Conservation (phyloP, 169 alveolate species). For the Cyclospora cayetanensis region DNA sequence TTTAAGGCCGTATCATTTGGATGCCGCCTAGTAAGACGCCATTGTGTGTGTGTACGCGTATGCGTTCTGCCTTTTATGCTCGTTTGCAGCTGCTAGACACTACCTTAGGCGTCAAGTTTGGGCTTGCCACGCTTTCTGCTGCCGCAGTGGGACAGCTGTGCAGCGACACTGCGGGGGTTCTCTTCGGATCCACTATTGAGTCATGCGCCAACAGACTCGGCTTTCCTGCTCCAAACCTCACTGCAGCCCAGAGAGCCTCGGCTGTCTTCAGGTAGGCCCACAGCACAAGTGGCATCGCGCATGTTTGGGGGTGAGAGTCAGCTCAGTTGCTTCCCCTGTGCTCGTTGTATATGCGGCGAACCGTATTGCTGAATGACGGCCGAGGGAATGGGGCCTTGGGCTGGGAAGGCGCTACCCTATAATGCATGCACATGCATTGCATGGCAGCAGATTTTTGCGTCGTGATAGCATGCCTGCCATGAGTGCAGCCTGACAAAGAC, state of each 20-base stretch:
- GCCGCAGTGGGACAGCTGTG: constrained; percentile 77
- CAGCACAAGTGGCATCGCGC: too few species aligned
- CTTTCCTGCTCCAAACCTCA: constrained; percentile 9
- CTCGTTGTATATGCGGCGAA: too few species aligned
- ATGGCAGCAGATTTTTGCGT: too few species aligned
- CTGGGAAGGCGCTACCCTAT: too few species aligned
- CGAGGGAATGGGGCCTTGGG: too few species aligned
- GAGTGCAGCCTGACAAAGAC: constrained; percentile 2
- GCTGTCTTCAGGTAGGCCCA: constrained; percentile 2
- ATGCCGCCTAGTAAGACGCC: neutral
- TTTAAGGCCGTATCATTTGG: neutral
- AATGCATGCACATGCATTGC: too few species aligned
- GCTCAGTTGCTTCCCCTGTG: too few species aligned
- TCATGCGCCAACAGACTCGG: constrained; percentile 24
- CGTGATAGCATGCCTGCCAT: too few species aligned
- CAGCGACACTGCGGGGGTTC: constrained; percentile 73
- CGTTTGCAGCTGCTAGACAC: constrained; percentile 62
- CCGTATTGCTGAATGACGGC: too few species aligned
- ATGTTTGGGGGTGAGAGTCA: too few species aligned
- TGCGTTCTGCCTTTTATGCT: neutral
- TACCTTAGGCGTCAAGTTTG: constrained; percentile 71
- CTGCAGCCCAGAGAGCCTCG: constrained; percentile 1
- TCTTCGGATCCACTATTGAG: constrained; percentile 70
- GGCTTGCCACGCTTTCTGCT: constrained; percentile 73
- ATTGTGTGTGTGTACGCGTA: neutral